phyloP scores from a whole-genome alignment of 495 filamentous ascomycete genomes.

The Melanomma pulvis-pyrius region DNA sequence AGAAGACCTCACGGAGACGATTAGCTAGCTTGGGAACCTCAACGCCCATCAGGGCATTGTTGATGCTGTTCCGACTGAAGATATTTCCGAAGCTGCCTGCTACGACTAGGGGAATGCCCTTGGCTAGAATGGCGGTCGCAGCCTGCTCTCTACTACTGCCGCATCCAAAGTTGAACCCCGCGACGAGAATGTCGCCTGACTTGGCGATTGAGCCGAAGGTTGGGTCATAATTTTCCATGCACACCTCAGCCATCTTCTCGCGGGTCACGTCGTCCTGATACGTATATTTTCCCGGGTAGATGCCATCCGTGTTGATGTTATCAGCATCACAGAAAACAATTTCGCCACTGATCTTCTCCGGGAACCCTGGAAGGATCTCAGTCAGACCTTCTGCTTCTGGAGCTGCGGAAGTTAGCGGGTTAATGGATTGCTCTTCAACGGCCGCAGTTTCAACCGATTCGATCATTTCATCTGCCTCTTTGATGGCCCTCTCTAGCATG shows the following conservation, averaged over 20 bases:
- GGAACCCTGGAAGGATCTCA: conserved; percentile 71
- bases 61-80: conserved; percentile 85
- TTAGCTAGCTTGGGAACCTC: conserved; percentile 76
- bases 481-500: conserved; percentile 69
- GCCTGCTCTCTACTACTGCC: conserved; percentile 84
- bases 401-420: neutral
- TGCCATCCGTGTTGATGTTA: conserved; percentile 77
- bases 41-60: conserved; percentile 85
- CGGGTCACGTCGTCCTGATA: conserved; percentile 82
- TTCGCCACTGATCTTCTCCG: conserved; percentile 64
- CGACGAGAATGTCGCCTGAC: conserved; percentile 76
- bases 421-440: conserved; percentile 20
- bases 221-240: conserved; percentile 90
- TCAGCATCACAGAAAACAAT: conserved; percentile 73
- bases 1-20: conserved; percentile 68
- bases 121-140: conserved; percentile 84
- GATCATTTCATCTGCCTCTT: conserved; percentile 65
- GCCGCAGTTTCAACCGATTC: conserved; percentile 51
- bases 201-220: conserved; percentile 63
- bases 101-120: conserved; percentile 80
- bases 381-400: conserved; percentile 45
- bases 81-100: conserved; percentile 88
- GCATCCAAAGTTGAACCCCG: conserved; percentile 90
- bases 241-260: conserved; percentile 82
- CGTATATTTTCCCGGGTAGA: conserved; percentile 89